These are phyloP conservation scores for Rhodosorus marinus DNA, from an alignment of 23 red algal species.

Conservation along the genomic window DNA sequence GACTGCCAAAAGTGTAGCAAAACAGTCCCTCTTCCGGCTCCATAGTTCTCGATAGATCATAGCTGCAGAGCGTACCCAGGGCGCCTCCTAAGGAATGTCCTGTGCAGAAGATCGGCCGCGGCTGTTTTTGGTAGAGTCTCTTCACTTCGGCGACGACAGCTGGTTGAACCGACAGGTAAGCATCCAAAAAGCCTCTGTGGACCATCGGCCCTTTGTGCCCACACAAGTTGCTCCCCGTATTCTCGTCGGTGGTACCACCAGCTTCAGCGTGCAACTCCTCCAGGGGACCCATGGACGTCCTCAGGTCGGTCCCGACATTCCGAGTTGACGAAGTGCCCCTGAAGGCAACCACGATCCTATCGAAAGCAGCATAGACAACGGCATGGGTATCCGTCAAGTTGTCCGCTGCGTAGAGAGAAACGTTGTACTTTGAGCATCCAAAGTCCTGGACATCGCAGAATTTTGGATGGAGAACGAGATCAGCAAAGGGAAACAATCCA, in stretches of 20 bases:
- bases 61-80: not conserved
- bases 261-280: too few species aligned
- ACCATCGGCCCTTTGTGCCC: too few species aligned
- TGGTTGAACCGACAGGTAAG: too few species aligned
- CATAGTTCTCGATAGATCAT: too few species aligned
- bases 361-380: not conserved
- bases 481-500: not conserved
- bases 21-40: not conserved
- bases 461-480: too few species aligned
- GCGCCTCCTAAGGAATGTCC: not conserved
- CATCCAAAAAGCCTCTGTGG: too few species aligned
- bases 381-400: conserved; percentile 3
- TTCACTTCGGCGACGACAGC: too few species aligned
- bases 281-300: not conserved
- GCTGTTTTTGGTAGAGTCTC: conserved; percentile 17
- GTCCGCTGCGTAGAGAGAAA: not conserved
- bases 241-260: too few species aligned
- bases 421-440: not conserved
- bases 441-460: too few species aligned
- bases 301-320: conserved; percentile 4
- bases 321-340: conserved; percentile 2
- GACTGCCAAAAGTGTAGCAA: not conserved
- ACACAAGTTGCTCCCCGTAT: too few species aligned
- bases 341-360: conserved; percentile 8
- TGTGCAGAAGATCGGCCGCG: conserved; percentile 19